Base-by-base conservation (phyloP, 306 rosid genomes). In the Fragaria ananassa region DNA sequence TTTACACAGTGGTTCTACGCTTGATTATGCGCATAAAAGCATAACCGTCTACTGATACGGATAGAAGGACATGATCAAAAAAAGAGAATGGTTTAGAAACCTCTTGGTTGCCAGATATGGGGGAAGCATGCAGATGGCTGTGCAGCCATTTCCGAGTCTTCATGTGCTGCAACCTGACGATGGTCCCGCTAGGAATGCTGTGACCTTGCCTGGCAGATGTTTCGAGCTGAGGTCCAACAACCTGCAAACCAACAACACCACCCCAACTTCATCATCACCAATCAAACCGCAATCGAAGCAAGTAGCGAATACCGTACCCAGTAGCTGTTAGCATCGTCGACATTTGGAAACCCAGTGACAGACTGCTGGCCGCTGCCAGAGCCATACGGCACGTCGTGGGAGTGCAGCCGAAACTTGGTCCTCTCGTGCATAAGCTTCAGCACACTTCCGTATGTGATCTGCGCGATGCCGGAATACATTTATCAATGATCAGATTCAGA, bases 361-460 rank as follows among this genome's bases (percentile, higher is more conserved):
- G 99, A 96, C 81, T 96, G 98, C 75, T 96, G 99, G n/a, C 99
- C 99, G 79, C 99, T 96, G 3, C 99, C 99, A 77, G 99, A 96
- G 79, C 99, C 99, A 74, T 96, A 96, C 0, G 99, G 99, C 57
- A 96, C 98, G 37, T 96, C 99, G 57, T 96, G 99, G 23, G 98
- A 96, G 83, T 96, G 99, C 90, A 96, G 79, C 74, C 99, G 92
- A 63, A 85, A 83, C 73, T 91, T 96, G 74, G 96, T 86, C 81
- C 60, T 93, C 90, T 96, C 99, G 46, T 96, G 99, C 99, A 87
- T 91, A 57, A 96, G 89, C 90, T 96, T 96, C 54, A 96, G 75
- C 27, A 87, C 96, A 10, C 94, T 47, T 9, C 99, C 99, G 51
- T 96, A 96, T 9, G 99, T 91, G 75, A 96, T 60, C 88, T 93